Percentiles rank a stretch among this genome's conserved stretches.
Conservation (phyloP, 2,329 filamentous ascomycete species). For the Venturia oleaginea region DNA sequence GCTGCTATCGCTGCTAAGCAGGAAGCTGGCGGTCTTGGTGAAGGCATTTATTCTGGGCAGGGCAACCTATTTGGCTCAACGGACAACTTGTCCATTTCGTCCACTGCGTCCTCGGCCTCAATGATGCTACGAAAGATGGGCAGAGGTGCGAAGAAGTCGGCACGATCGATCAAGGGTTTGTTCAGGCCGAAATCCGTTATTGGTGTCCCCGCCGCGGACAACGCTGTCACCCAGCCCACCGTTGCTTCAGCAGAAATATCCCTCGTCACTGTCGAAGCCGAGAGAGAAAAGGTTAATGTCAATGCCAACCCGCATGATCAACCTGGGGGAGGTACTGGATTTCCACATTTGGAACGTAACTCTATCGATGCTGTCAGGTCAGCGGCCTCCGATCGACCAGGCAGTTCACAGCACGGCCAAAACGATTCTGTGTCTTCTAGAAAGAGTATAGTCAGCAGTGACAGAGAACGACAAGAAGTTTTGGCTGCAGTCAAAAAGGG, state of each 20-base stretch:
- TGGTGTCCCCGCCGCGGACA: conserved; percentile 64
- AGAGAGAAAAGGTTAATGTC: conserved; percentile 74
- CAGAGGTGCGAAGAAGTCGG: conserved; percentile 92
- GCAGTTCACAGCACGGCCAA: conserved; percentile 20
- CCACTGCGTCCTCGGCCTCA: conserved; percentile 80
- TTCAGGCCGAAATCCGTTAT: conserved; percentile 91
- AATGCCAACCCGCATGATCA: conserved; percentile 61
- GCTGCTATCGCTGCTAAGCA: conserved; percentile 85
- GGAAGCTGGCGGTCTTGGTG: conserved; percentile 84
- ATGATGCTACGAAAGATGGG: conserved; percentile 99
- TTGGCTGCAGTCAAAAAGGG: conserved; percentile 89
- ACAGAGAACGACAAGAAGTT: conserved; percentile 83
- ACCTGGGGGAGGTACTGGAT: conserved; percentile 64
- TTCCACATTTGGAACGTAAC: conserved; percentile 75
- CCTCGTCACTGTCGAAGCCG: conserved; percentile 92
- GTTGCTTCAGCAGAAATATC: conserved; percentile 59
- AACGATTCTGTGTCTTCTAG: conserved; percentile 45
- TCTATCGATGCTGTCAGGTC: conserved; percentile 58
- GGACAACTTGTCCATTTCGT: conserved; percentile 87
- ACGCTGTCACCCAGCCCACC: conserved; percentile 6
- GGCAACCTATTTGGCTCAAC: conserved; percentile 85
- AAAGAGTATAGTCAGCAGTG: conserved; percentile 85
- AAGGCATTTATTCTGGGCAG: conserved; percentile 83
- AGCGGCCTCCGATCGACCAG: conserved; percentile 22
- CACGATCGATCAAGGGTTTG: conserved; percentile 80